A percentile compares a stretch with the other conserved stretches of the same genome.
Evolutionary conservation across 257 asterid species (phyloP).

Genomic region (Lantana camara): DNA sequence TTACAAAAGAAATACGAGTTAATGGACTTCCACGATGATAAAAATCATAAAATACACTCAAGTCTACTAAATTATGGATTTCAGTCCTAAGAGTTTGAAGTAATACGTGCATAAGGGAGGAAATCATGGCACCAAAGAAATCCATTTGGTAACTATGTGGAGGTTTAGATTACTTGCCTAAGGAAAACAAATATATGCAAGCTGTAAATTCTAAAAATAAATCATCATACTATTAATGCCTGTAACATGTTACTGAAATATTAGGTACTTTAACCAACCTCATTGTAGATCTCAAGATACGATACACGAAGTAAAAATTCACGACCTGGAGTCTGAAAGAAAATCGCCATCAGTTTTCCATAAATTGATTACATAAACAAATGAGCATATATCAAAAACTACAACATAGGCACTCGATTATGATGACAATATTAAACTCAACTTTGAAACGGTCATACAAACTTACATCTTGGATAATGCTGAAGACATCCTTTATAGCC

Average conservation of each 20-base stretch:
- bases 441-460: constrained; percentile 16
- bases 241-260: background rate
- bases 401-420: constrained; percentile 11
- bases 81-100: constrained; percentile 4
- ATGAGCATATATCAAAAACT: background rate
- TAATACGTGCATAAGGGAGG: constrained; percentile 5
- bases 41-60: constrained; percentile 6
- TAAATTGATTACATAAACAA: constrained; percentile 13
- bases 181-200: constrained; percentile 4
- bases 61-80: background rate
- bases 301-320: constrained; percentile 96
- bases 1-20: constrained; percentile 18
- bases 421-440: background rate
- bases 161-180: constrained; percentile 17
- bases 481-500: constrained; percentile 84
- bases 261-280: constrained; percentile 53
- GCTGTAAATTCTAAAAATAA: background rate
- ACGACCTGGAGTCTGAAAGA: constrained; percentile 90
- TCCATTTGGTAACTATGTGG: background rate
- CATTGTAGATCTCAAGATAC: constrained; percentile 92
- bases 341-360: constrained; percentile 24
- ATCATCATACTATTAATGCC: constrained; percentile 41
- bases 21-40: constrained; percentile 19
- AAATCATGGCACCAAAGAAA: constrained; percentile 8
- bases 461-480: constrained; percentile 96